Conservation (phyloP, 768 basidiomycete species). For the Multifurca ochricompacta region DNA sequence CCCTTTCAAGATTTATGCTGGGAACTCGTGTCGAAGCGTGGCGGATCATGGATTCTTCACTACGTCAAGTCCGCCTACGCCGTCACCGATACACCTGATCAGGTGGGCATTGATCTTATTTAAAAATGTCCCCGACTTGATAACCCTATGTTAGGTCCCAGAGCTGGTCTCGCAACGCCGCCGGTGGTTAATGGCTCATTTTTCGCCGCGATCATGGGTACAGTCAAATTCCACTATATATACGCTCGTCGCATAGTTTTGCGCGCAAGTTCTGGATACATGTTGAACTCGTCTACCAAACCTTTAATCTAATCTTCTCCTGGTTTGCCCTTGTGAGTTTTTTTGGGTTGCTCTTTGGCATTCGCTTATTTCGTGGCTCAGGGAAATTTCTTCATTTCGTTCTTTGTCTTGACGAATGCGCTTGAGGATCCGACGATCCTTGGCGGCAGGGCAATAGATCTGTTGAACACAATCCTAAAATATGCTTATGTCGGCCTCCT, state of each 20-base stretch:
- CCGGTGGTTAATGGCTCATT: conserved; percentile 95
- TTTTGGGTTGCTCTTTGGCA: not conserved
- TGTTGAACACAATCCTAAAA: conserved; percentile 69
- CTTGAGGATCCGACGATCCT: conserved; percentile 59
- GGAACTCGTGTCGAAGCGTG: conserved; percentile 95
- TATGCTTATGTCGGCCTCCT: conserved; percentile 87
- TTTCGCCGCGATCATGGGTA: conserved; percentile 92
- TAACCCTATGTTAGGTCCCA: conserved; percentile 46
- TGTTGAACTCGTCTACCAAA: conserved; percentile 85
- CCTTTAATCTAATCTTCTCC: conserved; percentile 85
- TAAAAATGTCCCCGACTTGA: not conserved
- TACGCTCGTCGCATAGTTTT: conserved; percentile 84
- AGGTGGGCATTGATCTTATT: conserved; percentile 36
- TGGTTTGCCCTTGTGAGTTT: conserved; percentile 74
- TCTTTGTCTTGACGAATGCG: conserved; percentile 66
- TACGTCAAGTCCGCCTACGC: conserved; percentile 95
- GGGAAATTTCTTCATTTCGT: conserved; percentile 92
- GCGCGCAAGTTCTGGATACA: conserved; percentile 91
- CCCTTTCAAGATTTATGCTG: conserved; percentile 70
- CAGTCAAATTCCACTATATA: conserved; percentile 89
- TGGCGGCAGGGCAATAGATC: conserved; percentile 50
- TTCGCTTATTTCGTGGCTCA: not conserved
- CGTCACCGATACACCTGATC: conserved; percentile 89
- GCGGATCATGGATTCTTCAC: conserved; percentile 85
- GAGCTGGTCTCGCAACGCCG: conserved; percentile 93